Evolutionary conservation across 441 rosid genomes (phyloP).

Genomic region (Biscutella laevigata): DNA sequence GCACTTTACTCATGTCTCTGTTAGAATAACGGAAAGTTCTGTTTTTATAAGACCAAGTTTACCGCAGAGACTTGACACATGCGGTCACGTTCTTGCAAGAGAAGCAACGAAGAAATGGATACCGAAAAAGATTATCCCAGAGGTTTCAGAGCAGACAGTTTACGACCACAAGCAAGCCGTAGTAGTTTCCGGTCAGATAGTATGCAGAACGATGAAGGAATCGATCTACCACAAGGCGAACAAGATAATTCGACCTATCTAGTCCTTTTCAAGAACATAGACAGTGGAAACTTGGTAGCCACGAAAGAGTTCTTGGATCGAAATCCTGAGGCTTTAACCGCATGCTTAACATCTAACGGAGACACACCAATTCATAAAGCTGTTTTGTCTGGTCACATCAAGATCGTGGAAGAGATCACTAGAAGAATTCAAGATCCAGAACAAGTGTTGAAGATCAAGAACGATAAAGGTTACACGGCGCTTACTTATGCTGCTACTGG

Average conservation of each 20-base stretch:
- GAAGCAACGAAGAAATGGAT: constrained; percentile 17
- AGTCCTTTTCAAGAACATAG: constrained; percentile 31
- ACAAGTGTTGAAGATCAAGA: constrained; percentile 26
- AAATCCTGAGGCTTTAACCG: constrained; percentile 22
- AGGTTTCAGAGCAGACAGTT: constrained; percentile 23
- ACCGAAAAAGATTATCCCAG: constrained; percentile 22
- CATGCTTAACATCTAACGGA: constrained; percentile 28
- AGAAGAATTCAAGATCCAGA: constrained; percentile 15
- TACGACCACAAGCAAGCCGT: constrained; percentile 11
- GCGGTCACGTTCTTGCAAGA: neutral
- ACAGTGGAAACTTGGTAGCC: constrained; percentile 33
- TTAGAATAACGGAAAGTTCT: constrained; percentile 6
- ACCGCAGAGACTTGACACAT: neutral
- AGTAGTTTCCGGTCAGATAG: constrained; percentile 22
- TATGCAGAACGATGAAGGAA: constrained; percentile 18
- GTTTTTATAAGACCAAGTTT: neutral
- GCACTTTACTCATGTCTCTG: constrained; percentile 14
- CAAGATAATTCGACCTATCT: constrained; percentile 21
- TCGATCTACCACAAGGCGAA: constrained; percentile 1
- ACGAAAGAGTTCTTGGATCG: constrained; percentile 25
- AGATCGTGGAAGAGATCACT: constrained; percentile 39
- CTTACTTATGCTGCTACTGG: constrained; percentile 36
- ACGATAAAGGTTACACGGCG: constrained; percentile 35
- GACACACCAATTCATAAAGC: constrained; percentile 40
- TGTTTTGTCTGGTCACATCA: constrained; percentile 31